These are phyloP conservation scores for Talaromyces sp. DNA, from an alignment of 2,329 filamentous ascomycete species.

Conservation along the genomic window DNA sequence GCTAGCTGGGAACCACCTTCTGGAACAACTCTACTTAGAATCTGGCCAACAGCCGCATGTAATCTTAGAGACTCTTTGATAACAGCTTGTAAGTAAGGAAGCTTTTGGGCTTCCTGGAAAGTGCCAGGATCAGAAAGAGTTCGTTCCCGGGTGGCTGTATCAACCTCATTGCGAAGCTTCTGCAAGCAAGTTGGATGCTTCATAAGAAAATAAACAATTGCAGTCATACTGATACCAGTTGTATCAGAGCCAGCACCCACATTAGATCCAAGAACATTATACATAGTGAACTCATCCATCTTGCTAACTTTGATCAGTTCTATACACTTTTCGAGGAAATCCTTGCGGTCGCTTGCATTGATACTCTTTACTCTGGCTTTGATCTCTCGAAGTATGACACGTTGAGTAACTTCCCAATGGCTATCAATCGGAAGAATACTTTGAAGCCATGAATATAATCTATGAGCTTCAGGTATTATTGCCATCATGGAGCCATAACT, in stretches of 20 bases:
- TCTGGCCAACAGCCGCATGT: conserved; percentile 38
- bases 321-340: no score
- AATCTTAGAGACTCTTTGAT: conserved; percentile 27
- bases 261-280: no score
- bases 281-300: no score
- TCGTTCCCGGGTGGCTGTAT: conserved; percentile 14
- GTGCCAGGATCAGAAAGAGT: conserved; percentile 16
- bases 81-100: conserved; percentile 27
- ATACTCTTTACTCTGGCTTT: no score
- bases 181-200: conserved; percentile 23
- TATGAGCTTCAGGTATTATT: no score
- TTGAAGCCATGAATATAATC: no score
- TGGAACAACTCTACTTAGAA: conserved; percentile 36
- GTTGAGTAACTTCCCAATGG: no score
- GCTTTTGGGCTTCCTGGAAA: conserved; percentile 20
- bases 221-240: conserved; percentile 18
- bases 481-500: no score
- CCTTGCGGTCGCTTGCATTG: no score
- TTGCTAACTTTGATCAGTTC: no score
- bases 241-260: conserved; percentile 21
- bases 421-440: no score
- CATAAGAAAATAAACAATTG: conserved; percentile 20
- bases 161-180: conserved; percentile 32
- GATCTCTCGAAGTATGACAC: no score
- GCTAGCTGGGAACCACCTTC: conserved; percentile 27